These are phyloP conservation scores for Terfezia boudieri DNA, from an alignment of 495 filamentous ascomycete species.

Conservation along the genomic window DNA sequence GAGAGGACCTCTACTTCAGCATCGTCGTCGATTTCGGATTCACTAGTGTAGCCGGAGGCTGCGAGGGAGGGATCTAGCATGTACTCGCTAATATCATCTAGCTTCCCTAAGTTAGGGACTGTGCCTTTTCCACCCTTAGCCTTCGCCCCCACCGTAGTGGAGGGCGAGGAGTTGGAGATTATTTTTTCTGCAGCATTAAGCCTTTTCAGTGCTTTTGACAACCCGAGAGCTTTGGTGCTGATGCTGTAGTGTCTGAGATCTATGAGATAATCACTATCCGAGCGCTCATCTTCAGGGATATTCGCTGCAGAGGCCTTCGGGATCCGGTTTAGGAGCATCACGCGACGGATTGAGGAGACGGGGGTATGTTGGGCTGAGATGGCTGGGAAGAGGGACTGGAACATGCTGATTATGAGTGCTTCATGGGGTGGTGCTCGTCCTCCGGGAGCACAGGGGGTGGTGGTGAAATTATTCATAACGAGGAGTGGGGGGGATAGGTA, in stretches of 20 bases:
- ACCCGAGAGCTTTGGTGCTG: constrained; percentile 58
- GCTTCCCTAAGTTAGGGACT: constrained; percentile 69
- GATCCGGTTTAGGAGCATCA: constrained; percentile 64
- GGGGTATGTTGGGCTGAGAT: constrained; percentile 85
- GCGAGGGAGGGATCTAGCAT: constrained; percentile 66
- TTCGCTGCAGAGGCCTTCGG: background rate
- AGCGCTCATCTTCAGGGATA: constrained; percentile 23
- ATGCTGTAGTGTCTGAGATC: constrained; percentile 92
- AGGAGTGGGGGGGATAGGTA: constrained; percentile 60
- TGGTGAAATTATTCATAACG: constrained; percentile 61
- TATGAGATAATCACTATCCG: constrained; percentile 54
- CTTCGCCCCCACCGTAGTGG: constrained; percentile 4
- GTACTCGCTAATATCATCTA: constrained; percentile 89
- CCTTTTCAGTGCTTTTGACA: constrained; percentile 61
- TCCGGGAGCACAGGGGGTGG: constrained; percentile 35
- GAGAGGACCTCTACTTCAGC: constrained; percentile 84
- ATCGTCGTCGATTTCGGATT: constrained; percentile 81
- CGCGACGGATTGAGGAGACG: constrained; percentile 64
- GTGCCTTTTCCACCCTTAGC: constrained; percentile 36
- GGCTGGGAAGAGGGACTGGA: constrained; percentile 88
- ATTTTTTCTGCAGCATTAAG: constrained; percentile 72
- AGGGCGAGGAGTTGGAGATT: constrained; percentile 7
- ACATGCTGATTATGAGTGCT: constrained; percentile 75
- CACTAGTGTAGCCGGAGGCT: constrained; percentile 66
- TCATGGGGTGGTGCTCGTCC: constrained; percentile 72